Base-by-base conservation (phyloP, 2,329 filamentous ascomycete genomes). In the Arthrocladium fulminans region DNA sequence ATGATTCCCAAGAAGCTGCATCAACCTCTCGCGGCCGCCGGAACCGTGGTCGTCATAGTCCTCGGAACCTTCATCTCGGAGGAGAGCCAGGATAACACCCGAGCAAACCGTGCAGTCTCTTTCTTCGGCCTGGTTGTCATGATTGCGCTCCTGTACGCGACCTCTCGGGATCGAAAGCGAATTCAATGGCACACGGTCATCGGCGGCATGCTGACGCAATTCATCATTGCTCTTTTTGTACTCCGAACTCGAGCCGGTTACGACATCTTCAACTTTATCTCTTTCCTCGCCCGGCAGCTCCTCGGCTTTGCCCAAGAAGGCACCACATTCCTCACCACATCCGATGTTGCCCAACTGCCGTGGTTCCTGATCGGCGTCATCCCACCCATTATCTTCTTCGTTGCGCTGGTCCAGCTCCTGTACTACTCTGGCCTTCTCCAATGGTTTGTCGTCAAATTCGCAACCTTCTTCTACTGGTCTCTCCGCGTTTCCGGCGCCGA, bases 321-420 rank as follows among this genome's bases (percentile, higher is more conserved):
- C 63, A 79, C 86, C 0, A 63, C 65, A 0, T 96, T 95, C 71
- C 67, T 96, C 57, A 84, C 81, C 0, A 69, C 71, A 12, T 47
- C 58, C 0, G 63, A 65, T 2, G 65, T 66, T 39, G 6, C 70
- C 73, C 4, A 61, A 70, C 2, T 73, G 1, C 57, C 60, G 3
- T 88, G 76, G 77, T 95, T 94, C 76, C 73, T 95, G 54, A 74
- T 84, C 43, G 72, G 75, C 43, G 88, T 94, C 53, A 75, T 94
- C n/a, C 88, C 89, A 0, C 82, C 89, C 59, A 94, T 96, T 67
- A 87, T 95, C 71, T 96, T 95, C 79, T 95, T 96, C 79, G 85
- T 95, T 50, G 81, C 88, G 1, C 74, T 95, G n/a, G 87, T 94
- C 22, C 86, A 94, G 67, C 78, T 95, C 12, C 68, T 94, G 37